phyloP scores from a whole-genome alignment of 352 stramenopile genomes.

The Globisporangium emineosum region DNA sequence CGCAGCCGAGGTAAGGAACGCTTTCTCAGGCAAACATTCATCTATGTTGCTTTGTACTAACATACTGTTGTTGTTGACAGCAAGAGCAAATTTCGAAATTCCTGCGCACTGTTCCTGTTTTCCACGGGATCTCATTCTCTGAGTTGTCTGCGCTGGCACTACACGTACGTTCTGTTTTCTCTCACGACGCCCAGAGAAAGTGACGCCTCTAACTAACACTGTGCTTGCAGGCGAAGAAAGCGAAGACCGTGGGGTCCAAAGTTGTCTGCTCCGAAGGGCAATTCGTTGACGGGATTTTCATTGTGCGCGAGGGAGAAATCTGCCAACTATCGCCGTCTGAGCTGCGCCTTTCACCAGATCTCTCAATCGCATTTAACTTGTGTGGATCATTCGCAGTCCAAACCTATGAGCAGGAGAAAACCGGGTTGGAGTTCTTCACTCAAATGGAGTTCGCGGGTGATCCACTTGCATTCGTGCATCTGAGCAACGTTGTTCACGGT shows the following conservation, averaged over 20 bases:
- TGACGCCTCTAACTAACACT: neutral
- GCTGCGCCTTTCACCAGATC: slow-evolving; percentile 35
- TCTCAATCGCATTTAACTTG: slow-evolving; percentile 46
- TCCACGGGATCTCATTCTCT: slow-evolving; percentile 25
- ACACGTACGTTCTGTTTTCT: slow-evolving; percentile 19
- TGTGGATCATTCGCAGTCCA: slow-evolving; percentile 38
- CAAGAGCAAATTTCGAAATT: slow-evolving; percentile 32
- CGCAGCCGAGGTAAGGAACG: slow-evolving; percentile 27
- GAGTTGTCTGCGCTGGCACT: slow-evolving; percentile 32
- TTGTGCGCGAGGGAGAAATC: slow-evolving; percentile 48
- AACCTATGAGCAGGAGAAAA: slow-evolving; percentile 20
- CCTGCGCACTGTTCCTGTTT: slow-evolving; percentile 34
- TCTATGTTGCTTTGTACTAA: too few species aligned
- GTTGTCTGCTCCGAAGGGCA: slow-evolving; percentile 56
- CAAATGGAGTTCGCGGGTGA: slow-evolving; percentile 50
- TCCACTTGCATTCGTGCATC: slow-evolving; percentile 39
- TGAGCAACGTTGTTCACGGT: slow-evolving; percentile 49
- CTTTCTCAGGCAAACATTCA: too few species aligned
- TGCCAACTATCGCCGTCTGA: slow-evolving; percentile 44
- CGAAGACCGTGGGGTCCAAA: slow-evolving; percentile 50
- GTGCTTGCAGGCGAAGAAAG: slow-evolving; percentile 24
- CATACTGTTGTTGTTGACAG: slow-evolving; percentile 9
- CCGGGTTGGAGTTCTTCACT: slow-evolving; percentile 43
- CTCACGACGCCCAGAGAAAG: neutral
- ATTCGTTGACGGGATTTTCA: slow-evolving; percentile 44